Evolutionary conservation across 83 land plant species (phyloP), one percentile per base, ranked within the genome.

Genomic region (Picea mariana): DNA sequence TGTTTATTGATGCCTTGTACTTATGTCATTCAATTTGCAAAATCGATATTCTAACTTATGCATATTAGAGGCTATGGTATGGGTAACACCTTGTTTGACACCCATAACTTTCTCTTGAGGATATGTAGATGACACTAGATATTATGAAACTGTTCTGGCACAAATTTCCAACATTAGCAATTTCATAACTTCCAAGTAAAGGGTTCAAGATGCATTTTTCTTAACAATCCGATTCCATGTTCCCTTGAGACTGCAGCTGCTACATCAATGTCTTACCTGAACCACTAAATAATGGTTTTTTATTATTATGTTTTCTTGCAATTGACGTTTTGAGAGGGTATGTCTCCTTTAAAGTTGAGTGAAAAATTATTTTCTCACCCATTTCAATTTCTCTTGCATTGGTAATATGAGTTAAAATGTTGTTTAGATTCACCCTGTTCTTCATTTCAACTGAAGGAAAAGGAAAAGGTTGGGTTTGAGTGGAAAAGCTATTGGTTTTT

Each of bases 401-500:
- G 63, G 7, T 52, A 23, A 34, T 31, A 16, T 84, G 63, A 73
- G 49, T 8, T 65, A 18, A 8, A 75, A 68, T 23, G 9, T 34
- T 21, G 7, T 67, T 67, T 75, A 75, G 17, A 75, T n/a, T 23
- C 47, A n/a, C n/a, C n/a, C n/a, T n/a, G n/a, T n/a, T 80, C 40
- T 67, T 16, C 77, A 65, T 34, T 60, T 23, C 84, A 47, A 49
- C 11, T 64, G 59, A 60, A 24, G 55, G 27, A 5, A 20, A 69
- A 47, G 62, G 23, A 1, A 21, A 52, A 55, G 77, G 58, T 27
- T 47, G 26, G 59, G 77, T 47, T 23, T 49, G 23, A 21, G 77
- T 4, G 47, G 77, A 31, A 27, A 75, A 47, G 26, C 59, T 75
- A 17, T 40, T 71, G n/a, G 7, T 40, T 49, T 71, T 71, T 40